A percentile compares a stretch with the other conserved stretches of the same genome.
phyloP scores from a whole-genome alignment of 495 filamentous ascomycete species.

The Penicillium chermesinum region DNA sequence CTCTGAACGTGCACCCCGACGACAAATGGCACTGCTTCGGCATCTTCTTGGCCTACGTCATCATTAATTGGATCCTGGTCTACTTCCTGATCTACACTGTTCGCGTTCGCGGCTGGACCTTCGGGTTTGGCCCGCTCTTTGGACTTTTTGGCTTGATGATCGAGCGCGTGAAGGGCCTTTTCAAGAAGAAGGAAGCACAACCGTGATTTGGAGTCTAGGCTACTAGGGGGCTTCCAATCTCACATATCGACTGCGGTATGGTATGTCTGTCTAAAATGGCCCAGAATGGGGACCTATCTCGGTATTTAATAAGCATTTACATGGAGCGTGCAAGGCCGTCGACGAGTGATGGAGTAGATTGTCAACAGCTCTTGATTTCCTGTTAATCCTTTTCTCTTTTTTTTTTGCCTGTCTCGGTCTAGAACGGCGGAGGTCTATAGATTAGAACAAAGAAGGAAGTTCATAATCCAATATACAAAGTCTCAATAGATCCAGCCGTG shows the following conservation, averaged over 20 bases:
- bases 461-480: background rate
- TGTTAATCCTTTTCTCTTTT: conserved; percentile 1
- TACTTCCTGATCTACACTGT: conserved; percentile 85
- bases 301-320: conserved; percentile 24
- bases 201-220: too few species aligned
- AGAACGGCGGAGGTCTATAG: background rate
- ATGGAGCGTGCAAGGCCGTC: conserved; percentile 14
- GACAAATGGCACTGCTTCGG: conserved; percentile 75
- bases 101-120: conserved; percentile 65
- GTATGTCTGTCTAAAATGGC: background rate
- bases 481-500: too few species aligned
- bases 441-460: background rate
- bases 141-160: conserved; percentile 43
- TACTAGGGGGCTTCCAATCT: too few species aligned
- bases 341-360: background rate
- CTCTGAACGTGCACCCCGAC: conserved; percentile 58
- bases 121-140: conserved; percentile 61
- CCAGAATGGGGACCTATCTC: background rate
- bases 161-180: conserved; percentile 35
- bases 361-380: background rate
- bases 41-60: conserved; percentile 70
- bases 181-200: conserved; percentile 24
- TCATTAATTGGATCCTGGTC: conserved; percentile 72
- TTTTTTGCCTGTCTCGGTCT: background rate
- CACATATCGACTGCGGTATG: background rate